These are phyloP conservation scores for Ophiocordyceps australis DNA, from an alignment of 2,329 filamentous ascomycete species.

Conservation along the genomic window DNA sequence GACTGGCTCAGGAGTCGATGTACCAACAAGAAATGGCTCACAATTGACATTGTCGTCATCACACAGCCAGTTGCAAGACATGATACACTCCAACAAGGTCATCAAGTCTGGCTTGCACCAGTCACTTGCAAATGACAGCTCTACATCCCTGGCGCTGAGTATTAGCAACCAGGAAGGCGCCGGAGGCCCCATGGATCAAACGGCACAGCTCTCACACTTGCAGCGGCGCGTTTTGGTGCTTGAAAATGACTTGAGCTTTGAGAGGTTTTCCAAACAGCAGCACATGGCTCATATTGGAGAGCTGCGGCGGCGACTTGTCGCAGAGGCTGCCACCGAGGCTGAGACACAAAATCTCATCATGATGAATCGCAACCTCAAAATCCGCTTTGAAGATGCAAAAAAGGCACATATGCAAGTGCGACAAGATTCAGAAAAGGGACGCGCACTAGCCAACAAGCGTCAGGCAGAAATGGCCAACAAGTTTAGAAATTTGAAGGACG, in stretches of 20 bases:
- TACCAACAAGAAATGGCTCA: constrained; percentile 43
- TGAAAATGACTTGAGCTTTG: constrained; percentile 68
- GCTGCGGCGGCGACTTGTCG: constrained; percentile 54
- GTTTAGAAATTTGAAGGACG: constrained; percentile 47
- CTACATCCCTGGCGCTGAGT: constrained; percentile 30
- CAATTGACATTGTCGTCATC: constrained; percentile 26
- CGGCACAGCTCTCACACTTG: constrained; percentile 32
- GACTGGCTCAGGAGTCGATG: constrained; percentile 28
- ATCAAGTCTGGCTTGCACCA: constrained; percentile 37
- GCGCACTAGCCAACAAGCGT: constrained; percentile 60
- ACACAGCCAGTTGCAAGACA: constrained; percentile 38
- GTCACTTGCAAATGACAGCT: constrained; percentile 37
- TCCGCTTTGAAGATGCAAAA: constrained; percentile 55
- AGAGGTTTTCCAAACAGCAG: constrained; percentile 68
- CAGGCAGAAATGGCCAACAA: constrained; percentile 53
- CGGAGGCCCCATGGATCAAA: constrained; percentile 6
- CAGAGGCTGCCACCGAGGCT: constrained; percentile 61
- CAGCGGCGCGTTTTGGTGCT: constrained; percentile 59
- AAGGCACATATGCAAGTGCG: constrained; percentile 51
- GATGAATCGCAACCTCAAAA: constrained; percentile 54
- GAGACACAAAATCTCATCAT: constrained; percentile 70
- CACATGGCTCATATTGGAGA: constrained; percentile 70
- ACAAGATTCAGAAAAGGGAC: constrained; percentile 54
- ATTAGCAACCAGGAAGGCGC: constrained; percentile 26
- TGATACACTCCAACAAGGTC: constrained; percentile 40